A percentile compares a stretch with the other conserved stretches of the same genome.
phyloP scores from a whole-genome alignment of 441 rosid species.

The Adansonia gregorii region DNA sequence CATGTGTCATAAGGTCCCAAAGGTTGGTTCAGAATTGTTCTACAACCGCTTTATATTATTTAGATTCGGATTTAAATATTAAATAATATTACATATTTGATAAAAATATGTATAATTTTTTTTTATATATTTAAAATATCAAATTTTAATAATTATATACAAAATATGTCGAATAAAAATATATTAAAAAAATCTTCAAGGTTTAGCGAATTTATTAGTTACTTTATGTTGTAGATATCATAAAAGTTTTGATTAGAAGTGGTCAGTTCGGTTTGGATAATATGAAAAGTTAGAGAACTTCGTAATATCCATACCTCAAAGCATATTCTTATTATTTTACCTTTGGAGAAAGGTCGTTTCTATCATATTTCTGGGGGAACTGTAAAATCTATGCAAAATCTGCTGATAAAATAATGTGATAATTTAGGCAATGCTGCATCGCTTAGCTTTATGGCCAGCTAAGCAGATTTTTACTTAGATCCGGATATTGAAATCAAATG shows the following conservation, averaged over 20 bases:
- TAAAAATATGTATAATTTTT: no score
- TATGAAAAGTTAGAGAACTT: not conserved
- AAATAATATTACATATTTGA: no score
- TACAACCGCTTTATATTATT: no score
- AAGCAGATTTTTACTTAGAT: not conserved
- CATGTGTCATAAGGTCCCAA: not conserved
- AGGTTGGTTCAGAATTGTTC: not conserved
- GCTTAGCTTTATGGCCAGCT: constrained; percentile 2
- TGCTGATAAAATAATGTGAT: not conserved
- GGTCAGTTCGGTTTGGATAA: not conserved
- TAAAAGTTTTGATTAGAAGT: no score
- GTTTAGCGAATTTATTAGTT: not conserved
- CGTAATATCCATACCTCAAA: not conserved
- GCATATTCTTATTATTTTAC: not conserved
- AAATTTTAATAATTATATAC: no score
- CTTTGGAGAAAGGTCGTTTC: not conserved
- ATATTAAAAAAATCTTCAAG: not conserved
- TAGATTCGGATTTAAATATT: no score
- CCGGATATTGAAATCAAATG: constrained; percentile 14
- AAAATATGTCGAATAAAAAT: no score
- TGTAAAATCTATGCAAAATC: constrained; percentile 23
- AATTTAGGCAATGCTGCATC: constrained; percentile 20
- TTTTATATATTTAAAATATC: no score
- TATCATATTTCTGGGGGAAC: not conserved
- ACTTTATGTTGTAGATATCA: no score